Conservation (phyloP, 805 yeast species). For the Jamesozyma jinghongensis region DNA sequence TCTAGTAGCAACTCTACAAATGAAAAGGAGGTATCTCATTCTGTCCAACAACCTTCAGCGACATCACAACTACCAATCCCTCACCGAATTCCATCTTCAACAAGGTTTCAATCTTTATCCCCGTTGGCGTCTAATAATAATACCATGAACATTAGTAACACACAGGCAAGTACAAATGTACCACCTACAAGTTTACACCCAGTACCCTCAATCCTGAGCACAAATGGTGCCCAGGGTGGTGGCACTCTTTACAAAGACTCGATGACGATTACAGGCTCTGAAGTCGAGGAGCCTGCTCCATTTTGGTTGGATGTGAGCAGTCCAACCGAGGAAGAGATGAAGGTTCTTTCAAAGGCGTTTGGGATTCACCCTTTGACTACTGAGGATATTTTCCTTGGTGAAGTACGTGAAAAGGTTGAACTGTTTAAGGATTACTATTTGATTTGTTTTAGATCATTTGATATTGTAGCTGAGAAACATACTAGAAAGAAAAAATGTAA, state of each 20-base stretch:
- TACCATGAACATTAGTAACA: constrained; percentile 1
- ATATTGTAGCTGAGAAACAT: constrained; percentile 65
- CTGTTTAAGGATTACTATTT: constrained; percentile 83
- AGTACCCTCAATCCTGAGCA: not conserved
- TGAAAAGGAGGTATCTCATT: not conserved
- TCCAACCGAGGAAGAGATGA: constrained; percentile 97
- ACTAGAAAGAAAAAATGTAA: constrained; percentile 43
- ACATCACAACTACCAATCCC: not conserved
- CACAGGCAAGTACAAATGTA: not conserved
- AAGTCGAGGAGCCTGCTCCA: constrained; percentile 41
- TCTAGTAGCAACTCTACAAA: not conserved
- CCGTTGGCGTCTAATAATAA: constrained; percentile 3
- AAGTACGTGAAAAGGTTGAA: constrained; percentile 92
- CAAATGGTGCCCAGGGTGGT: not conserved
- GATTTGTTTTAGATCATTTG: constrained; percentile 80
- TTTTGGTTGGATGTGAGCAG: constrained; percentile 91
- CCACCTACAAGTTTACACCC: not conserved
- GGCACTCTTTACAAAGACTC: constrained; percentile 9
- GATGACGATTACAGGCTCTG: not conserved
- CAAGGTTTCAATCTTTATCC: constrained; percentile 5
- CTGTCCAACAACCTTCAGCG: too few species aligned
- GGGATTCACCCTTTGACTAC: constrained; percentile 95
- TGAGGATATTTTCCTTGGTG: constrained; percentile 89
- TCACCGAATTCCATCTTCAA: constrained; percentile 2
- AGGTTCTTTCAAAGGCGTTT: constrained; percentile 78